Evolutionary conservation across 345 rosid species (phyloP), one percentile per base, ranked within the genome.

Genomic region (Eucalyptus cloeziana): DNA sequence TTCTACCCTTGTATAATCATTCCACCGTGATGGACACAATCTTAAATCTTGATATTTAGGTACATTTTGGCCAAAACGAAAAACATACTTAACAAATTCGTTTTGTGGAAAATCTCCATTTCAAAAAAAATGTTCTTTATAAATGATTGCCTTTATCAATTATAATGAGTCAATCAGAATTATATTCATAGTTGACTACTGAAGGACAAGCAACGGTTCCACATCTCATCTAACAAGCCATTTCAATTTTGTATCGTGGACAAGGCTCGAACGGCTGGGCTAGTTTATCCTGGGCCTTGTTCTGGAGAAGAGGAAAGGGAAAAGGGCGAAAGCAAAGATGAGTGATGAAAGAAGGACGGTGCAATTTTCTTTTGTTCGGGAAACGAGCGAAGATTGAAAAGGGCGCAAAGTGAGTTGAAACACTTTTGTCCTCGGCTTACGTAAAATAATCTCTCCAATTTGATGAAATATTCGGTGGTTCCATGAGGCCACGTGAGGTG

Each of bases 401-500:
- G 58, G 25, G 58, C 3, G 25, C 58, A 52, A 52, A 52, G 10
- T 52, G 25, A 19, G 58, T 21, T 30, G 33, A 62, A 62, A 62
- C 69, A 13, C 2, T 11, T 27, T 43, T 11, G n/a, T 25, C 69
- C 31, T 62, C 15, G 69, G 69, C 0, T 4, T 4, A 13, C 31
- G 31, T 62, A 30, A 62, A 27, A 62, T 62, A 62, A 62, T 62
- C 69, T 13, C 69, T 30, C 69, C 31, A 62, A 62, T 62, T 62
- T 62, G 69, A 6, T 13, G n/a, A 12, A 12, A 25, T 30, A 60
- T 60, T 30, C 69, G 69, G 31, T 6, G 31, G 69, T 56, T 56
- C 62, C 62, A 56, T 9, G 0, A 11, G 31, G 69, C 16, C 31
- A 60, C 14, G 0, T 5, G 16, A 27, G 69, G 31, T 62, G 69